A percentile compares a stretch with the other conserved stretches of the same genome.
These are phyloP conservation scores for Karstenula rhodostoma DNA, from an alignment of 2,329 filamentous ascomycete species.

Conservation along the genomic window DNA sequence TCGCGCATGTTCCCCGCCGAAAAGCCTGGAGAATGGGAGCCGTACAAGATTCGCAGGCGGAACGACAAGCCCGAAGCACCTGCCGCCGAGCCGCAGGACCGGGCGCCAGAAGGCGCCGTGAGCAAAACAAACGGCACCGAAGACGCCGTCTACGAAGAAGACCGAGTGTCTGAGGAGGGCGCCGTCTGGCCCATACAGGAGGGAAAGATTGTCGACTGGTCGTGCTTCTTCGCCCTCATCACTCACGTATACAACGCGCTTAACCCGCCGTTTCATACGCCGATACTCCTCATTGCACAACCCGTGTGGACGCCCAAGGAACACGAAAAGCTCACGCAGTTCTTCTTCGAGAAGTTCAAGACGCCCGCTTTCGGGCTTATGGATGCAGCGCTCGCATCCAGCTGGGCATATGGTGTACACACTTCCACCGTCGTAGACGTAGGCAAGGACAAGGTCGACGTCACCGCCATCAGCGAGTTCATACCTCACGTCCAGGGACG, in stretches of 20 bases:
- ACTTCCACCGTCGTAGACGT: conserved; percentile 90
- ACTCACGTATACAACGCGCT: conserved; percentile 90
- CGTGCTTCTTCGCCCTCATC: conserved; percentile 90
- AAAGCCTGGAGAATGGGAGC: conserved; percentile 81
- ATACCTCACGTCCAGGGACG: conserved; percentile 73
- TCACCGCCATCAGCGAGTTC: conserved; percentile 89
- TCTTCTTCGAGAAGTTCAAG: conserved; percentile 97
- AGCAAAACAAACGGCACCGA: conserved; percentile 56
- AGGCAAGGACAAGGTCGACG: conserved; percentile 88
- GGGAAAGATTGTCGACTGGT: conserved; percentile 88
- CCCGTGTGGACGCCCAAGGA: conserved; percentile 91
- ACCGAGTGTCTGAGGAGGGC: conserved; percentile 84
- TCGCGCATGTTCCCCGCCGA: conserved; percentile 91
- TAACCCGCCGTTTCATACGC: conserved; percentile 91
- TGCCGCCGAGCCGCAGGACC: conserved; percentile 42
- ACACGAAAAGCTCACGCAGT: conserved; percentile 86
- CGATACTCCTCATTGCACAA: conserved; percentile 87
- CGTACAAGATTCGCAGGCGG: conserved; percentile 74
- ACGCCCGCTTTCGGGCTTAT: conserved; percentile 91
- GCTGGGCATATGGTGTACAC: conserved; percentile 79
- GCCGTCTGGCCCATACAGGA: conserved; percentile 86
- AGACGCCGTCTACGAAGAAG: conserved; percentile 81
- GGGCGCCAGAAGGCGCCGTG: conserved; percentile 27
- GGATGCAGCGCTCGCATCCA: conserved; percentile 85
- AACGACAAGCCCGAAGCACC: conserved; percentile 37